Percentiles rank a stretch among this genome's conserved stretches.
These are phyloP conservation scores for Lactarius pseudohatsudake DNA, from an alignment of 768 basidiomycete species.

Conservation along the genomic window DNA sequence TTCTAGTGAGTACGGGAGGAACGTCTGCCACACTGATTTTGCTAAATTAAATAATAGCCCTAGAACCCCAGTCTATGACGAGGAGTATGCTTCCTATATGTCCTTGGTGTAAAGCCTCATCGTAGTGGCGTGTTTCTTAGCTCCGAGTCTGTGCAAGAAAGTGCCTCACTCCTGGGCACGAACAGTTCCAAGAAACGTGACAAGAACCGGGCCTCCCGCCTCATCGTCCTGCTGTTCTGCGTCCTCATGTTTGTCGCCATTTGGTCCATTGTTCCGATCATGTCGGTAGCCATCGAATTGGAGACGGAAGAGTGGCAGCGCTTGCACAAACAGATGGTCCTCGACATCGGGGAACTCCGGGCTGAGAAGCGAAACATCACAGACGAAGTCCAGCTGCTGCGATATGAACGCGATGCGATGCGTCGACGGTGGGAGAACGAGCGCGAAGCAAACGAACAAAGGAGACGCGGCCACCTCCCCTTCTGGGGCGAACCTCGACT, in stretches of 20 bases:
- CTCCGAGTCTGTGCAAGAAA: not conserved
- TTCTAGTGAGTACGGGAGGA: constrained; percentile 1
- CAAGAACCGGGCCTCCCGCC: not conserved
- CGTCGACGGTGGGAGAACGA: constrained; percentile 23
- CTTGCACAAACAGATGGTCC: not conserved
- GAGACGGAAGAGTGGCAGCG: constrained; percentile 15
- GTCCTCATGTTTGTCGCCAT: constrained; percentile 8
- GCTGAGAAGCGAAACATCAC: not conserved
- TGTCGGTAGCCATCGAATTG: constrained; percentile 2
- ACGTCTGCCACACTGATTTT: not conserved
- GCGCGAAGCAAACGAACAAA: constrained; percentile 25
- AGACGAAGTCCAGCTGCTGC: constrained; percentile 19
- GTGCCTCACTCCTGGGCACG: not conserved
- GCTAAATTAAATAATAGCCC: not conserved
- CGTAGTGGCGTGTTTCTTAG: constrained; percentile 4
- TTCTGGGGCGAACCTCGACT: constrained; percentile 25
- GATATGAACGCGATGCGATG: constrained; percentile 16
- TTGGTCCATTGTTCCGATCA: not conserved
- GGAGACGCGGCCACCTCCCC: constrained; percentile 21
- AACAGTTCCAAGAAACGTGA: not conserved
- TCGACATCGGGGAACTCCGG: constrained; percentile 8
- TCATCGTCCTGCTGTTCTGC: not conserved
- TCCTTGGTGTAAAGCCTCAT: not conserved
- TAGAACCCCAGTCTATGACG: not conserved
- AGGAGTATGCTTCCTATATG: not conserved